A percentile compares a stretch with the other conserved stretches of the same genome.
phyloP scores from a whole-genome alignment of 108 stramenopile genomes.

The Fragilaria crotonensis region DNA sequence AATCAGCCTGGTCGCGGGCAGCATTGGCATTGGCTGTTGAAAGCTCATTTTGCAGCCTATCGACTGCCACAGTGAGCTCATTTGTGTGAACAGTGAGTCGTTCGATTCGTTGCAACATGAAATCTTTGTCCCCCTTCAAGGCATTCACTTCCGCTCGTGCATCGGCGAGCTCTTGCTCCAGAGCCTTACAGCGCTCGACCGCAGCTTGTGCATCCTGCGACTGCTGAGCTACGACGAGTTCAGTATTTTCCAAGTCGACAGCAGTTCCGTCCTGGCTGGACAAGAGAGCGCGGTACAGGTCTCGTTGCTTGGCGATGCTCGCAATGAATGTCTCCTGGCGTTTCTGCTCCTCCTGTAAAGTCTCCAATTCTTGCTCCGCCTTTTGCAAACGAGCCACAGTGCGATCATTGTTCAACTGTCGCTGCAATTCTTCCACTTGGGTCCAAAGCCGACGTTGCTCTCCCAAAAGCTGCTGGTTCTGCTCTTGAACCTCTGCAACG shows the following conservation, averaged over 20 bases:
- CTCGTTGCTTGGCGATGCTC: slow-evolving; percentile 80
- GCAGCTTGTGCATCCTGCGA: slow-evolving; percentile 9
- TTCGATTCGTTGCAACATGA: slow-evolving; percentile 44
- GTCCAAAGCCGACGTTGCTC: slow-evolving; percentile 48
- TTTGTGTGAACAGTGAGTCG: slow-evolving; percentile 50
- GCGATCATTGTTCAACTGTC: slow-evolving; percentile 37
- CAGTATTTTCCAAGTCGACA: slow-evolving; percentile 15
- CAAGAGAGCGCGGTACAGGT: slow-evolving; percentile 73
- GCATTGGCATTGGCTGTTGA: slow-evolving; percentile 40
- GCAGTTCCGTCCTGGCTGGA: slow-evolving; percentile 46
- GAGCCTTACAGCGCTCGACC: slow-evolving; percentile 27
- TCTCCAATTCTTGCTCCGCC: slow-evolving; percentile 39
- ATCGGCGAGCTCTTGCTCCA: slow-evolving; percentile 42
- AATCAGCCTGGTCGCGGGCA: slow-evolving; percentile 56
- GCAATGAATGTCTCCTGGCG: slow-evolving; percentile 64
- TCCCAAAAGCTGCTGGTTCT: slow-evolving; percentile 65
- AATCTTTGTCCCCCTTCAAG: slow-evolving; percentile 41
- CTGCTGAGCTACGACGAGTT: slow-evolving; percentile 20
- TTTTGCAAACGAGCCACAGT: slow-evolving; percentile 40
- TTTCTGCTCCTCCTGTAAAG: slow-evolving; percentile 58
- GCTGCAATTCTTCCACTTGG: slow-evolving; percentile 52
- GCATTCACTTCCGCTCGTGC: slow-evolving; percentile 37
- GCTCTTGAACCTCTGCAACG: slow-evolving; percentile 56
- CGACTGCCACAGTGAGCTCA: slow-evolving; percentile 51
- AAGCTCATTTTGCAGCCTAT: slow-evolving; percentile 42